These are phyloP conservation scores for Sclerotinia subarctica DNA, from an alignment of 2,329 filamentous ascomycete genomes.

Conservation along the genomic window DNA sequence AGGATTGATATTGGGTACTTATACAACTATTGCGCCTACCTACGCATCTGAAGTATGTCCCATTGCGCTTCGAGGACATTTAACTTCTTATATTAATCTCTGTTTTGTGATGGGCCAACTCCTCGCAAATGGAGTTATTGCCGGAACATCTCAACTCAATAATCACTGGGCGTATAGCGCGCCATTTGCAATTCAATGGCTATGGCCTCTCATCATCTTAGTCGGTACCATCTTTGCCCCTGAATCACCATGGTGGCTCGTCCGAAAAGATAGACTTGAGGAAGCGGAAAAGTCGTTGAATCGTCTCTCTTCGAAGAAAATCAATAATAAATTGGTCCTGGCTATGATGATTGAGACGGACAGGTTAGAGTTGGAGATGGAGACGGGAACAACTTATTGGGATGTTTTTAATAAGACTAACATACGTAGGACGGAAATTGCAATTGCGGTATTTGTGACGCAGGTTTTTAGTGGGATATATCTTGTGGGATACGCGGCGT, in stretches of 20 bases:
- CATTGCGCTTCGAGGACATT: constrained; percentile 50
- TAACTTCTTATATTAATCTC: constrained; percentile 51
- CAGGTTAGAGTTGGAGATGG: constrained; percentile 48
- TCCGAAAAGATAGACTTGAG: constrained; percentile 44
- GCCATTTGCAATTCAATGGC: constrained; percentile 48
- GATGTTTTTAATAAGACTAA: constrained; percentile 54
- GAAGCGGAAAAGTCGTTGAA: constrained; percentile 40
- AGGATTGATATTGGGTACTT: constrained; percentile 49
- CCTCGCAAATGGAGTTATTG: constrained; percentile 48
- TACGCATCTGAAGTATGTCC: constrained; percentile 50
- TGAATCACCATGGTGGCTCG: constrained; percentile 51
- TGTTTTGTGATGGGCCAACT: constrained; percentile 51
- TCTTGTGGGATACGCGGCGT: constrained; percentile 61
- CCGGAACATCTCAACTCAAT: constrained; percentile 27
- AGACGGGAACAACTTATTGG: constrained; percentile 44
- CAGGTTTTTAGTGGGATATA: constrained; percentile 62
- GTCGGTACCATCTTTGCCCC: constrained; percentile 47
- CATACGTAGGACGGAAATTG: constrained; percentile 51
- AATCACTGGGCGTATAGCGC: constrained; percentile 33
- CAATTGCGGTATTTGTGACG: constrained; percentile 54
- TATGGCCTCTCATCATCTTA: constrained; percentile 49
- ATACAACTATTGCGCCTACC: constrained; percentile 43
- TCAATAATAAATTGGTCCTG: constrained; percentile 44
- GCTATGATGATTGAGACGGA: constrained; percentile 56
- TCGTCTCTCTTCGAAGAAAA: constrained; percentile 29